These are phyloP conservation scores for Corylus heterophylla DNA, from an alignment of 306 rosid genomes.

Conservation along the genomic window DNA sequence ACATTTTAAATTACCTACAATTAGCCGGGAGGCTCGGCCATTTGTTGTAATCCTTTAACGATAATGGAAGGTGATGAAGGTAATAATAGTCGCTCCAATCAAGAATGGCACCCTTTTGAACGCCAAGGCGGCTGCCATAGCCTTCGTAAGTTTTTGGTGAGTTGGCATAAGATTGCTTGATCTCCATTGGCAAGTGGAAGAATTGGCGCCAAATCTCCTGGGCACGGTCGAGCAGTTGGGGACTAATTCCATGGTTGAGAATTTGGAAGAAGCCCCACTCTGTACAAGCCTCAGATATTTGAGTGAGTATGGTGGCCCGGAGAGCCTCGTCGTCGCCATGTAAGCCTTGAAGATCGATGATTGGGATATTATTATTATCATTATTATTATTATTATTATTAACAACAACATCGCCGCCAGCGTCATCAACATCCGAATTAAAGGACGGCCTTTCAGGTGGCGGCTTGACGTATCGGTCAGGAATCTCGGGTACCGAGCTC, in stretches of 20 bases:
- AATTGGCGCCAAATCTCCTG: conserved; percentile 44
- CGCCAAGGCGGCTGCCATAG: conserved; percentile 57
- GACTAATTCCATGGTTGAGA: conserved; percentile 48
- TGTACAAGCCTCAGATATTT: conserved; percentile 46
- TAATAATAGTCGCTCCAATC: conserved; percentile 64
- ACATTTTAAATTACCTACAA: conserved; percentile 27
- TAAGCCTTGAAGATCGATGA: conserved; percentile 41
- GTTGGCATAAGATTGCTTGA: conserved; percentile 48
- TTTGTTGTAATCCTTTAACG: conserved; percentile 42
- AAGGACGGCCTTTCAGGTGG: conserved; percentile 42
- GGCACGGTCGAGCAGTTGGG: conserved; percentile 33
- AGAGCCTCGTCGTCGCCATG: not conserved
- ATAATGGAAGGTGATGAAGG: conserved; percentile 52
- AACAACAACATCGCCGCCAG: not conserved
- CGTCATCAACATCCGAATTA: not conserved
- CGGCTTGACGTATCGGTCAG: conserved; percentile 73
- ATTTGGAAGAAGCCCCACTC: conserved; percentile 61
- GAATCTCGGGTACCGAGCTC: conserved; percentile 39
- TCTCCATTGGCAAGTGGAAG: conserved; percentile 46
- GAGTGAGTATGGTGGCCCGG: conserved; percentile 11
- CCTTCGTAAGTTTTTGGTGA: conserved; percentile 61
- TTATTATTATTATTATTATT: conserved; percentile 10
- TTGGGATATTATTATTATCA: conserved; percentile 36
- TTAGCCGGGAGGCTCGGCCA: conserved; percentile 43
- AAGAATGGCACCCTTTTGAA: conserved; percentile 57